A percentile compares a stretch with the other conserved stretches of the same genome.
Conservation (phyloP, 1,284 basidiomycete species). For the Apiotrichum domesticum region DNA sequence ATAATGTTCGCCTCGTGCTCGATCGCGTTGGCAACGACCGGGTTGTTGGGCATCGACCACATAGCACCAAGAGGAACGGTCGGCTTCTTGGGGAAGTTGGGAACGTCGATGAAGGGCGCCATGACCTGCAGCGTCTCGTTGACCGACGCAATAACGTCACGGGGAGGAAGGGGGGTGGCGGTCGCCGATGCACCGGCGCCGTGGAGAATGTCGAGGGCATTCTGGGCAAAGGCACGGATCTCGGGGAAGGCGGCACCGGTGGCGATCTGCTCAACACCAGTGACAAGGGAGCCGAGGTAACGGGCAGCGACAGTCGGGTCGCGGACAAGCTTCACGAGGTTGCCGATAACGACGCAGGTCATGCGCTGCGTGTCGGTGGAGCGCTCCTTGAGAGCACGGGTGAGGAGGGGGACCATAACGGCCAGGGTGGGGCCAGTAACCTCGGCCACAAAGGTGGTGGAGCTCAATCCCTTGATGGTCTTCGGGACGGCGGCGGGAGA, state of each 20-base stretch:
- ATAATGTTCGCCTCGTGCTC: constrained; percentile 68
- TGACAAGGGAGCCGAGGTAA: constrained; percentile 81
- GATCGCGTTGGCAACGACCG: constrained; percentile 50
- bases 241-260: constrained; percentile 93
- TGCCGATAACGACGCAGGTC: constrained; percentile 85
- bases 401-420: constrained; percentile 86
- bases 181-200: constrained; percentile 72
- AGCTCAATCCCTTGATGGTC: constrained; percentile 90
- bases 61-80: constrained; percentile 37
- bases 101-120: constrained; percentile 57
- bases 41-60: constrained; percentile 37
- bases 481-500: constrained; percentile 75
- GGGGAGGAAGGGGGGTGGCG: constrained; percentile 58
- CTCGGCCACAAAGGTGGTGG: constrained; percentile 93
- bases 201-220: constrained; percentile 66
- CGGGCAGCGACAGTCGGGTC: constrained; percentile 82
- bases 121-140: constrained; percentile 56
- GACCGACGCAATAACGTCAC: constrained; percentile 62
- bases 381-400: constrained; percentile 89
- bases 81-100: constrained; percentile 51
- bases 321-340: constrained; percentile 95
- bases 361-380: constrained; percentile 87
- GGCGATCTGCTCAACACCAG: constrained; percentile 87
- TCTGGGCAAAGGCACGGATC: constrained; percentile 83
- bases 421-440: constrained; percentile 94